Percentiles rank a stretch among this genome's conserved stretches.
Conservation (phyloP, 345 rosid genomes). For the Gossypium anomalum region DNA sequence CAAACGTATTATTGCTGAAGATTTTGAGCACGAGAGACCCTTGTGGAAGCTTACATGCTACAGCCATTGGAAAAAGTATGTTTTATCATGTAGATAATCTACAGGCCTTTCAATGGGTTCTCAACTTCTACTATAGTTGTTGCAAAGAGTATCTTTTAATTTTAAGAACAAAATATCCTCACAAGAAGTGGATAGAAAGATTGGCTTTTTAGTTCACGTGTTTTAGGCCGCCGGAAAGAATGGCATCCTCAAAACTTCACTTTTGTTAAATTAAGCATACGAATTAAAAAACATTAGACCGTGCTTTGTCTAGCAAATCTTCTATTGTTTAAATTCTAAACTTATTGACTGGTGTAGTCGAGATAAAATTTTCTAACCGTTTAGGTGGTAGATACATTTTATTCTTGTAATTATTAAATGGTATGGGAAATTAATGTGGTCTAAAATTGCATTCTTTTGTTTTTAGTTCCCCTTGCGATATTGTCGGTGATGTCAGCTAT, state of each 20-base stretch:
- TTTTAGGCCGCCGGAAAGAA: background rate
- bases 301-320: background rate
- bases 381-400: background rate
- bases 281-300: background rate
- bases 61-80: constrained; percentile 72
- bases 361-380: background rate
- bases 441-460: constrained; percentile 5
- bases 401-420: background rate
- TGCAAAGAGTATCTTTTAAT: background rate
- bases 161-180: background rate
- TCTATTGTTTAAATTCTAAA: background rate
- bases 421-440: background rate
- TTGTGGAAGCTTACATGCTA: constrained; percentile 94
- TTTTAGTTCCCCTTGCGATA: constrained; percentile 66
- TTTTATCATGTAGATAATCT: background rate
- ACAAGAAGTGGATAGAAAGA: background rate
- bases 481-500: constrained; percentile 64
- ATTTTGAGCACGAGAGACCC: constrained; percentile 76
- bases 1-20: constrained; percentile 56
- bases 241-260: background rate
- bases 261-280: background rate
- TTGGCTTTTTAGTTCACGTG: background rate
- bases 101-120: background rate
- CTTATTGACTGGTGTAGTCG: background rate
- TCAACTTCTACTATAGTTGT: background rate